Conservation (phyloP, 2,329 filamentous ascomycete species). For the Colletotrichum sp. region DNA sequence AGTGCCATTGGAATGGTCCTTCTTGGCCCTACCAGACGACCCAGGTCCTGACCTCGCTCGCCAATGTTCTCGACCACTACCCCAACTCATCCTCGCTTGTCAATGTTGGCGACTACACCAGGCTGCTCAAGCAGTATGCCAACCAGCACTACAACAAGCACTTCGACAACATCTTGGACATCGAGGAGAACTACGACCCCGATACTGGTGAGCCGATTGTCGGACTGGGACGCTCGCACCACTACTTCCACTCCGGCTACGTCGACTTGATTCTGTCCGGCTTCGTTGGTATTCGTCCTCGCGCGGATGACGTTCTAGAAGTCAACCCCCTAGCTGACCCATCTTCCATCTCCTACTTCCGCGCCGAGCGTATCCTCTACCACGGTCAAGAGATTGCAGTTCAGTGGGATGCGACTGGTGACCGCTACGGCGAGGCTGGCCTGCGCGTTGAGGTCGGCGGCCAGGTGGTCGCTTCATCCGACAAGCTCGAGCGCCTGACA, state of each 20-base stretch:
- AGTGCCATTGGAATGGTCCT: slow-evolving; percentile 49
- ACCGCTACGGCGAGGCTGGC: slow-evolving; percentile 39
- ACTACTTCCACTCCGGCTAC: slow-evolving; percentile 50
- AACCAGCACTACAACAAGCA: slow-evolving; percentile 44
- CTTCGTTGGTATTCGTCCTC: slow-evolving; percentile 43
- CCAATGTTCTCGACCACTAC: slow-evolving; percentile 33
- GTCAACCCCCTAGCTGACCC: slow-evolving; percentile 43
- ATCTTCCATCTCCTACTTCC: slow-evolving; percentile 40
- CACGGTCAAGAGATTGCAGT: slow-evolving; percentile 45
- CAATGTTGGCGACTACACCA: slow-evolving; percentile 40
- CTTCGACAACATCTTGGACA: slow-evolving; percentile 28
- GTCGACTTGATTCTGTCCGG: slow-evolving; percentile 49
- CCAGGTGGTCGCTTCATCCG: slow-evolving; percentile 2
- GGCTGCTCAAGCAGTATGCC: slow-evolving; percentile 42
- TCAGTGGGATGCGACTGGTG: slow-evolving; percentile 43
- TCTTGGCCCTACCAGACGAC: slow-evolving; percentile 50
- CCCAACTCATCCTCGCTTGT: slow-evolving; percentile 28
- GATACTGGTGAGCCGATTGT: slow-evolving; percentile 28
- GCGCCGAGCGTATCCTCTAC: slow-evolving; percentile 45
- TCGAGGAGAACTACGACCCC: slow-evolving; percentile 48
- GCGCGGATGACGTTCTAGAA: slow-evolving; percentile 38
- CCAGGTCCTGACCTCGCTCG: slow-evolving; percentile 44
- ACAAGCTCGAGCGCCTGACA: background rate
- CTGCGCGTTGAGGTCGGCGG: slow-evolving; percentile 43
- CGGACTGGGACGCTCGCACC: slow-evolving; percentile 29